Percentiles rank a stretch among this genome's conserved stretches.
phyloP scores from a whole-genome alignment of 1,284 basidiomycete species.

The Ustilago vetiveriae region DNA sequence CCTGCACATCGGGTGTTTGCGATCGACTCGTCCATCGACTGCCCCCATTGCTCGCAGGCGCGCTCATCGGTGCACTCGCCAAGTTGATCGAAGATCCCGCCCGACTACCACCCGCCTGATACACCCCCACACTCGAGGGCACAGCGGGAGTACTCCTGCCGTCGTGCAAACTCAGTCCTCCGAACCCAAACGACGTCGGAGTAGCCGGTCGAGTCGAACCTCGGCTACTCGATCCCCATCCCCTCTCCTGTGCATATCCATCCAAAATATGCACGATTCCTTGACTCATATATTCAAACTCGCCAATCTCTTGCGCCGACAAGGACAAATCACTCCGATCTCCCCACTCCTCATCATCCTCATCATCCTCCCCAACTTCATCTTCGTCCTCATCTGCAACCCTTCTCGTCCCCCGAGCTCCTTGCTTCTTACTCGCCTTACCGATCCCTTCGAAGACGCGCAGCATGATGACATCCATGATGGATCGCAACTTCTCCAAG shows the following conservation, averaged over 20 bases:
- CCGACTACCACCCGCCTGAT: constrained; percentile 18
- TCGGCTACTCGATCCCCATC: constrained; percentile 35
- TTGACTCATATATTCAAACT: constrained; percentile 57
- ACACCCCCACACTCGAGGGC: constrained; percentile 5
- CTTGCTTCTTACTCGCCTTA: constrained; percentile 10
- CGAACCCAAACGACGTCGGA: constrained; percentile 27
- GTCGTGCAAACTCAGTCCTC: constrained; percentile 36
- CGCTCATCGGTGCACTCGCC: constrained; percentile 15
- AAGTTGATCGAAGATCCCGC: constrained; percentile 24
- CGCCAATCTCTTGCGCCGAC: constrained; percentile 54
- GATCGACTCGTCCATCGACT: constrained; percentile 46
- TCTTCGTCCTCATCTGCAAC: constrained; percentile 9
- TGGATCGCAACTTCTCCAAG: constrained; percentile 80
- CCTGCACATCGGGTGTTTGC: constrained; percentile 30
- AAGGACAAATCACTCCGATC: constrained; percentile 51
- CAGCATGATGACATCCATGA: constrained; percentile 86
- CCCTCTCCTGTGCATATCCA: constrained; percentile 49
- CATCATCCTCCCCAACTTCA: constrained; percentile 26
- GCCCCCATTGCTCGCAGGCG: constrained; percentile 31
- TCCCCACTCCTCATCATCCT: constrained; percentile 30
- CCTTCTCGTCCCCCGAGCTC: neutral
- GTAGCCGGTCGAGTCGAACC: constrained; percentile 41
- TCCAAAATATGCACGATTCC: constrained; percentile 59
- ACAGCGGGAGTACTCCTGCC: neutral
- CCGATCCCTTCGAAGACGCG: constrained; percentile 84